Base-by-base conservation (phyloP, 75 land plant species). In the Chamaecyparis obtusa region DNA sequence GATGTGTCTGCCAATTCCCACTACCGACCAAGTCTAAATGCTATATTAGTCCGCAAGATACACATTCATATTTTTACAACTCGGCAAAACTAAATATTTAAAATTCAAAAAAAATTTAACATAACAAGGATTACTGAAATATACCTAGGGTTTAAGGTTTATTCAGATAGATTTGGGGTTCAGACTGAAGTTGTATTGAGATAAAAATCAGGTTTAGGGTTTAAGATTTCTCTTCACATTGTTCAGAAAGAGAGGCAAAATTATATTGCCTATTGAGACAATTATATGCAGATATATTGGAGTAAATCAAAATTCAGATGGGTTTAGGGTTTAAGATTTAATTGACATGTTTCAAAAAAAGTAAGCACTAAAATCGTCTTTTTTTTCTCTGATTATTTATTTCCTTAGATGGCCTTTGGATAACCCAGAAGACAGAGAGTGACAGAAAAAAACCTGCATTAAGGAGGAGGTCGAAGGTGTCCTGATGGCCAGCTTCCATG, bases 401-500 rank as follows among this genome's bases (percentile, higher is more conserved):
- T 21, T 64, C 19, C 9, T 7, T 24, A 64, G 9, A 27, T 64
- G 69, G 69, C 2, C n/a, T 74, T 74, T 30, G 8, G 76, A 33
- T 51, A 51, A 51, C 55, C 55, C 55, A 51, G 55, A 51, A 51
- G 55, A 13, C 41, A 39, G 2, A 39, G 41, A 39, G 41, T 39
- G 41, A 39, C 0, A 0, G 11, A 9, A n/a, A 41, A 33, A 35
- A 64, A 94, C 98, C 99, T 77, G 94, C 91, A 83, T 98, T 93
- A 48, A 98, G 92, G 30, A 98, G 94, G 56, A 91, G 46, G 49
- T 98, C 96, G 85, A 93, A 94, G 55, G 93, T 93, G 11, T 93
- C 96, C 87, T 96, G 94, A 87, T 98, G 99, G 37, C 92, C 96
- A 57, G 83, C 60, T 13, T 97, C 95, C 99, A 98, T 97, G 88